Evolutionary conservation across 106 monocot species (phyloP), one percentile per base, ranked within the genome.

Genomic region (Platanthera guangdongensis): DNA sequence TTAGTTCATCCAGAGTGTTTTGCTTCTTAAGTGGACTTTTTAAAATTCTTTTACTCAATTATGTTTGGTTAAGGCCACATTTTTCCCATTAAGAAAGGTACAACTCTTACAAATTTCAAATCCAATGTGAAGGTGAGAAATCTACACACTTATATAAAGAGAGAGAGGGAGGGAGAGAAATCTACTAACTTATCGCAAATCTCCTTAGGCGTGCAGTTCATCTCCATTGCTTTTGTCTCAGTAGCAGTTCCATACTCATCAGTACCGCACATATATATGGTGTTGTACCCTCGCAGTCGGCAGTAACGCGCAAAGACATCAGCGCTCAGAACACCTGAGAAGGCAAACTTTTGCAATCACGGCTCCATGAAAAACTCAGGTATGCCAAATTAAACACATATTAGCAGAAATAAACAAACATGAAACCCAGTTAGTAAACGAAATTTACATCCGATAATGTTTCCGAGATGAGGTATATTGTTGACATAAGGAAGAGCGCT

Each of bases 171-270:
- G 5, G 10, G n/a, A 47, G 15, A 72, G n/a, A 51, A 10, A 19
- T 60, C 16, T 39, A 81, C 92, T 28, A 16, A 95, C 96, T 96
- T 96, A 65, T 96, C 96, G 57, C 96, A 96, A 28, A 96, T 96
- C 76, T 96, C 89, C 80, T 93, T 89, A 48, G 96, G 96, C n/a
- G 91, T 82, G 83, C 93, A 90, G 2, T 96, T 96, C 87, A 93
- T 91, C 89, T 96, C 96, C 88, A 91, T 76, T 47, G 96, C 96
- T 78, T 96, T 96, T 3, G 93, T 96, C 80, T 96, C 93, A 0
- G 96, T 93, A 50, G 96, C 88, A 19, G 96, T 96, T 55, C 96
- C 96, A 28, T 96, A 96, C 79, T 96, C 96, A 54, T 96, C 96
- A 1, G 96, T 96, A 49, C 96, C 96, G 52, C 96, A 96, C 0